Evolutionary conservation across 352 stramenopile species (phyloP), one percentile per base, ranked within the genome.

Genomic region (Globisporangium middletonii): DNA sequence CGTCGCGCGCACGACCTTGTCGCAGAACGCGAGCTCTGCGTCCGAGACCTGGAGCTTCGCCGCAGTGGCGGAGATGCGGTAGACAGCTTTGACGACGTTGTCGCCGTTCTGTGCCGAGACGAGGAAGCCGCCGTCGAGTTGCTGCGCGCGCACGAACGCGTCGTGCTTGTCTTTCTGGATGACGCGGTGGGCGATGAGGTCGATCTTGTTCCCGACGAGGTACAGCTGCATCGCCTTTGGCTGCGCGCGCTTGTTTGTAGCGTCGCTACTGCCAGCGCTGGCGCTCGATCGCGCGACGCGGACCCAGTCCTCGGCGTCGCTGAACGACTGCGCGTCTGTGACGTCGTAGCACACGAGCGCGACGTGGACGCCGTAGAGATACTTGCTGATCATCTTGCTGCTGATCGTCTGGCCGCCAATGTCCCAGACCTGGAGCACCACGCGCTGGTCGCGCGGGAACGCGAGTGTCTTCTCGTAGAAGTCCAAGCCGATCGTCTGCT

Each of bases 341-440:
- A 95, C 79, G 51, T 95, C 84, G 57, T 95, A 96, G 64, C 86
- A 94, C 12, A 95, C 53, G 60, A 95, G 63, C 26, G 84, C 83
- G 15, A 94, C 79, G 53, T 94, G 67, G 26, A 80, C 79, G 30
- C 77, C 80, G 46, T 79, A 95, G 27, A 95, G 59, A 64, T 95
- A 94, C 63, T 94, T 95, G 62, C 57, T 64, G 49, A 95, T 64
- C 84, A 95, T 96, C 57, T 87, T 90, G 67, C 85, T 94, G 64
- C 77, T 81, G 59, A 92, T 90, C n/a, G 72, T 93, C 62, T 96
- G 88, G 9, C 86, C 85, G 18, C 86, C 88, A 50, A 95, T 95
- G 71, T 96, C 88, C 84, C 85, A 95, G 8, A 96, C 76, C 58
- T 95, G 82, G 23, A 95, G 69, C 46, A 92, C 75, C 28, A 89